Percentiles rank a stretch among this genome's conserved stretches.
Evolutionary conservation across 768 basidiomycete species (phyloP).

Genomic region (Fomitopsis pulvina): DNA sequence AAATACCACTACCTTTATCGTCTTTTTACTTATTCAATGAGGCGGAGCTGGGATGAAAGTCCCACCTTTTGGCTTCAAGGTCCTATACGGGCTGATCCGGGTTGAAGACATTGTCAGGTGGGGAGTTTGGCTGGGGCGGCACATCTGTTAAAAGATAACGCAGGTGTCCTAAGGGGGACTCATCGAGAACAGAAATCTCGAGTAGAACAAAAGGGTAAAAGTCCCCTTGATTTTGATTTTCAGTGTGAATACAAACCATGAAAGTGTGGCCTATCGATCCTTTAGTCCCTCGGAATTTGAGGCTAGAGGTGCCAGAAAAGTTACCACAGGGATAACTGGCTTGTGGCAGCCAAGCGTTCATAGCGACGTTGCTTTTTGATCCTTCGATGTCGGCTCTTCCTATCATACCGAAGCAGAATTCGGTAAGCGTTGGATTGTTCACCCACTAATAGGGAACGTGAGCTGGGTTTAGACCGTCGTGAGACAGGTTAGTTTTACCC

Average conservation of each 20-base stretch:
- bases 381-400: slow-evolving; percentile 79
- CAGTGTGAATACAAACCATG: slow-evolving; percentile 75
- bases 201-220: slow-evolving; percentile 78
- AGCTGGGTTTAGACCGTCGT: slow-evolving; percentile 80
- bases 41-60: slow-evolving; percentile 64
- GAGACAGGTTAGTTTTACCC: slow-evolving; percentile 86
- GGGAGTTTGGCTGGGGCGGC: slow-evolving; percentile 79
- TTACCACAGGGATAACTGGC: slow-evolving; percentile 77
- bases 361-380: slow-evolving; percentile 81
- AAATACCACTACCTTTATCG: slow-evolving; percentile 81
- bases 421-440: slow-evolving; percentile 78
- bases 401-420: slow-evolving; percentile 79
- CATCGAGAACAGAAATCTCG: slow-evolving; percentile 76
- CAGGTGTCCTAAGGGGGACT: slow-evolving; percentile 77
- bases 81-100: slow-evolving; percentile 59
- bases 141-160: slow-evolving; percentile 78
- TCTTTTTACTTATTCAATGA: slow-evolving; percentile 78
- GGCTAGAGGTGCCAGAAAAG: slow-evolving; percentile 79
- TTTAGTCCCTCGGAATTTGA: slow-evolving; percentile 72
- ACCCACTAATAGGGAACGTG: slow-evolving; percentile 77
- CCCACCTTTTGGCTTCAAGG: slow-evolving; percentile 69
- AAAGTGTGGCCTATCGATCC: slow-evolving; percentile 80
- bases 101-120: slow-evolving; percentile 75
- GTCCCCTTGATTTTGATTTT: slow-evolving; percentile 77
- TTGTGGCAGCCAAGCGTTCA: slow-evolving; percentile 81